A percentile compares a stretch with the other conserved stretches of the same genome.
These are phyloP conservation scores for Globisporangium sylvaticum DNA, from an alignment of 352 stramenopile genomes.

Conservation along the genomic window DNA sequence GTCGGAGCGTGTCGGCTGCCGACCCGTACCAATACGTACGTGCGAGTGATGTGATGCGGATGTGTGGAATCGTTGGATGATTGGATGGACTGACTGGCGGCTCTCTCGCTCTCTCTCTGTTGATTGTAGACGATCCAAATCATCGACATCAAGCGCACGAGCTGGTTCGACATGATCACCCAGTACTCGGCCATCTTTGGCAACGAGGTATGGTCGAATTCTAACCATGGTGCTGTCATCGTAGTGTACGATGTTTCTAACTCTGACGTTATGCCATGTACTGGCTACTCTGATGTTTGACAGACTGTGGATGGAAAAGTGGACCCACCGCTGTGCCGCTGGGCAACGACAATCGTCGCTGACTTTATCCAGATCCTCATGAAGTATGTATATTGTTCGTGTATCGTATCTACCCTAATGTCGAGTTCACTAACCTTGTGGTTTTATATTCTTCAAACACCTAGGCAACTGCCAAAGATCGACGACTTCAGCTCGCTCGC, in stretches of 20 bases:
- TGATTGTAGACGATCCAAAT: conserved; percentile 69
- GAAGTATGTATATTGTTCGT: conserved; percentile 48
- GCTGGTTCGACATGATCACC: conserved; percentile 90
- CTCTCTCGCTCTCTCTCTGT: neutral
- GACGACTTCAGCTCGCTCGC: conserved; percentile 80
- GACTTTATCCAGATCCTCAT: conserved; percentile 80
- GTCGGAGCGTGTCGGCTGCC: conserved; percentile 40
- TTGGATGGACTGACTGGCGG: too few species aligned
- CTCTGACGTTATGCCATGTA: neutral
- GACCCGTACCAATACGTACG: conserved; percentile 84
- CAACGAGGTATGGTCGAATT: conserved; percentile 39
- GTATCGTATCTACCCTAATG: neutral
- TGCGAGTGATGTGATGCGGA: neutral
- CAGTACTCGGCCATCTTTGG: conserved; percentile 90
- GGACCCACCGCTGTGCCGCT: conserved; percentile 74
- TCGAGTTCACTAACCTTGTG: neutral
- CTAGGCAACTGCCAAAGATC: conserved; percentile 79
- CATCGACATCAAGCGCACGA: conserved; percentile 85
- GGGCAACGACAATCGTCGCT: conserved; percentile 74
- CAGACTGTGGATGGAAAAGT: conserved; percentile 73
- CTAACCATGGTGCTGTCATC: neutral
- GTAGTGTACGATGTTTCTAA: neutral
- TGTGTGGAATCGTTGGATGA: neutral
- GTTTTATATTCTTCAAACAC: neutral
- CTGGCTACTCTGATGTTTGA: neutral